These are phyloP conservation scores for Macrolepiota dolichaula DNA, from an alignment of 768 basidiomycete genomes.

Conservation along the genomic window DNA sequence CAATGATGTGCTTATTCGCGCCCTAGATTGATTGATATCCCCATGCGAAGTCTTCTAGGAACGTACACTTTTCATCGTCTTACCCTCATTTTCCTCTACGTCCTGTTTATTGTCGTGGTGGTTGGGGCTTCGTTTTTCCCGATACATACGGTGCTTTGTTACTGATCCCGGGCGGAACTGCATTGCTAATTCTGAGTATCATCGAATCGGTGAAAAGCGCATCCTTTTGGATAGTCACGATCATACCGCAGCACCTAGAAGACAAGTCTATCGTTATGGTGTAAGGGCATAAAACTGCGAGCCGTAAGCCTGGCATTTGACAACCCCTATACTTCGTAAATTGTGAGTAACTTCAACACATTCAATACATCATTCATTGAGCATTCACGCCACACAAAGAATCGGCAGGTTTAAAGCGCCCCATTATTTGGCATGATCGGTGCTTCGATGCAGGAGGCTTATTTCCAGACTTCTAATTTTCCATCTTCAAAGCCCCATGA, in stretches of 20 bases:
- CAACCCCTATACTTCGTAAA: not conserved
- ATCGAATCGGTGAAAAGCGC: not conserved
- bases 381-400: not conserved
- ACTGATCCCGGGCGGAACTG: not conserved
- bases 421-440: not conserved
- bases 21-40: not conserved
- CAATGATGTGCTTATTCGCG: not conserved
- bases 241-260: not conserved
- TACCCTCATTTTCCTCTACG: not conserved
- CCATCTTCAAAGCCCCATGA: not conserved
- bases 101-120: not conserved
- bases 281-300: not conserved
- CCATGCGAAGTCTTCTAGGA: not conserved
- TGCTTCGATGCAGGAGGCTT: not conserved
- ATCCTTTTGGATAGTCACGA: not conserved
- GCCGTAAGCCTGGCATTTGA: not conserved
- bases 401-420: not conserved
- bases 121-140: not conserved
- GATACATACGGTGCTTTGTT: not conserved
- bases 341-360: not conserved
- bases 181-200: not conserved
- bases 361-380: not conserved
- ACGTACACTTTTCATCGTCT: not conserved
- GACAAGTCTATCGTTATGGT: not conserved
- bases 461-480: not conserved